phyloP scores from a whole-genome alignment of 2,329 filamentous ascomycete genomes.

The Ceratocystis cacaofunesta region DNA sequence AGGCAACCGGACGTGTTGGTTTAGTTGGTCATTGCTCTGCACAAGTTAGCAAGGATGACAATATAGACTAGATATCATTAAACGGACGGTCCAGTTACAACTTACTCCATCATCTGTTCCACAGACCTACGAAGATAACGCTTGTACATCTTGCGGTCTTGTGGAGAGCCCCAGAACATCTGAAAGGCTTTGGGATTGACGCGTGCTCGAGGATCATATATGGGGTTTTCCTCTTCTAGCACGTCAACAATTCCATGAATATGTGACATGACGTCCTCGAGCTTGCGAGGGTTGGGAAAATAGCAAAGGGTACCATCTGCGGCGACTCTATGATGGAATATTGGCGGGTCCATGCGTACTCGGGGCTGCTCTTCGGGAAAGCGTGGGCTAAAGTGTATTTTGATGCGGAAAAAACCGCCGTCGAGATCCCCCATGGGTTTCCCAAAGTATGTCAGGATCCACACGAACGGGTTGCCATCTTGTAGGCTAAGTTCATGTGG shows the following conservation, averaged over 20 bases:
- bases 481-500: slow-evolving; percentile 64
- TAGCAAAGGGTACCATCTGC: slow-evolving; percentile 73
- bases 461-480: slow-evolving; percentile 75
- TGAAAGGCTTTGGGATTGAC: slow-evolving; percentile 77
- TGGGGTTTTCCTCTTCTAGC: slow-evolving; percentile 75
- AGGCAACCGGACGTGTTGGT: not conserved
- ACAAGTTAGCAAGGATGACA: not conserved
- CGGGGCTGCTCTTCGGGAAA: slow-evolving; percentile 85
- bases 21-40: slow-evolving; percentile 25
- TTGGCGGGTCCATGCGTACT: slow-evolving; percentile 60
- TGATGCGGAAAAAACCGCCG: slow-evolving; percentile 74
- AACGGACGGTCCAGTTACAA: slow-evolving; percentile 9
- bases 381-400: slow-evolving; percentile 61
- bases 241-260: slow-evolving; percentile 68
- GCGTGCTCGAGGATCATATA: slow-evolving; percentile 77
- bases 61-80: not conserved
- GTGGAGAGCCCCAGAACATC: slow-evolving; percentile 65
- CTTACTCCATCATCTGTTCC: slow-evolving; percentile 50
- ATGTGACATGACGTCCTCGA: slow-evolving; percentile 67
- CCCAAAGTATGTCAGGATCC: slow-evolving; percentile 80
- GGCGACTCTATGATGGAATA: slow-evolving; percentile 82
- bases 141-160: slow-evolving; percentile 74
- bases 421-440: slow-evolving; percentile 86
- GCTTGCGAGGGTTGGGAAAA: slow-evolving; percentile 41
- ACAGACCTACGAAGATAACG: slow-evolving; percentile 66